Conservation (phyloP, 768 basidiomycete genomes). For the Mycena venus region DNA sequence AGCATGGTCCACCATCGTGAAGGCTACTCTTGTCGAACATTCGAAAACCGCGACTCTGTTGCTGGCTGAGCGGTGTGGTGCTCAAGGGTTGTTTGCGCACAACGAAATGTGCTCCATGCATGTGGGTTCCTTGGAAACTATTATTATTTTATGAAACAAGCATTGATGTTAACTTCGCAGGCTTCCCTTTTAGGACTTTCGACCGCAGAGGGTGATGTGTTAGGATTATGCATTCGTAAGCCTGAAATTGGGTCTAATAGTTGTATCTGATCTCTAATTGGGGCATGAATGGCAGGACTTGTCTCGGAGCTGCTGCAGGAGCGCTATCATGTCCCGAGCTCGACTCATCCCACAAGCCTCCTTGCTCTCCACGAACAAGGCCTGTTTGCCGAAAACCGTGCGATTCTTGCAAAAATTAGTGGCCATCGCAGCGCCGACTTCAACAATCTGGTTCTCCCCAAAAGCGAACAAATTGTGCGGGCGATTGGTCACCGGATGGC, state of each 20-base stretch:
- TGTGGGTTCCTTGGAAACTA: not conserved
- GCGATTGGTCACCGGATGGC: constrained; percentile 63
- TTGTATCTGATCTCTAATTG: not conserved
- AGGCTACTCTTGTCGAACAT: not conserved
- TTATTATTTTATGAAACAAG: too few relatives aligned
- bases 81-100: constrained; percentile 3
- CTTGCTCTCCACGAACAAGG: constrained; percentile 39
- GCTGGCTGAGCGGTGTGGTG: not conserved
- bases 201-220: constrained; percentile 62
- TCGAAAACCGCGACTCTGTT: not conserved
- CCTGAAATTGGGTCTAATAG: not conserved
- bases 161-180: not conserved
- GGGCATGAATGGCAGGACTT: constrained; percentile 36
- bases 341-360: constrained; percentile 28
- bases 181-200: constrained; percentile 23
- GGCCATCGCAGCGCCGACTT: constrained; percentile 47
- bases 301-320: constrained; percentile 42
- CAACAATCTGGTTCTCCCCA: constrained; percentile 54
- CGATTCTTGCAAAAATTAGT: constrained; percentile 37
- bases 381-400: constrained; percentile 32
- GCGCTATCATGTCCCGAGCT: constrained; percentile 35
- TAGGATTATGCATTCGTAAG: constrained; percentile 56
- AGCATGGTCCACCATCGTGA: not conserved
- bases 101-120: constrained; percentile 5
- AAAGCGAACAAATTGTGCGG: constrained; percentile 52